Base-by-base conservation (phyloP, 495 filamentous ascomycete species). In the Aspergillus sclerotiicarbonarius region DNA sequence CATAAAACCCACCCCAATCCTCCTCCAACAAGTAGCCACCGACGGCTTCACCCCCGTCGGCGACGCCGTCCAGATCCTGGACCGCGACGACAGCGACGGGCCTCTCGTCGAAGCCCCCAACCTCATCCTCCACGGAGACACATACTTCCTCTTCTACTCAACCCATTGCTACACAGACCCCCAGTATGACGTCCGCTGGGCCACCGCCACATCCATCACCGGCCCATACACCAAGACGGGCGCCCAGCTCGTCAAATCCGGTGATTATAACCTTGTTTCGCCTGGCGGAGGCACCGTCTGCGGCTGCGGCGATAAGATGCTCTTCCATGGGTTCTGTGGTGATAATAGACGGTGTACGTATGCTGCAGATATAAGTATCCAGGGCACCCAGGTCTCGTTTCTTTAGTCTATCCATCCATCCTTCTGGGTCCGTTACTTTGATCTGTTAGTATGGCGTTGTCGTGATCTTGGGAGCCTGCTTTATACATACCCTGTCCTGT, bases 41-140 rank as follows among this genome's bases (percentile, higher is more conserved):
- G 81, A 88, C 57, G 86, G 79, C 0, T 60, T 80, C 25, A 84
- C 79, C 2, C 69, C 68, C 5, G 60, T 82, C 20, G 86, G 82
- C 13, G 68, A 76, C 20, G 61, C 81, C 0, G 72, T 84, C 29
- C 60, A 76, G 65, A 72, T 89, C 13, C 68, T 88, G 10, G 80
- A 84, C 58, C 80, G 85, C 19, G 74, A 64, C 7, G 73, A 77
- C 31, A 65, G 59, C 18, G 86, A 87, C 62, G 84, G 83, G 0
- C 82, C 82, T 6, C 68, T 87, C 0, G 78, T 88, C 13, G 85
- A 89, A 67, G 87, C 84, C 15, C 86, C 85, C 2, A 73, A 74
- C 21, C 56, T 88, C 45, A 67, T 82, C 5, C 68, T 72, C 54
- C 62, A 72, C 15, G 68, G 59, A 30, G 74, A 75, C 43, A 76